Evolutionary conservation across 345 rosid genomes (phyloP).

Genomic region (Hevea brasiliensis): DNA sequence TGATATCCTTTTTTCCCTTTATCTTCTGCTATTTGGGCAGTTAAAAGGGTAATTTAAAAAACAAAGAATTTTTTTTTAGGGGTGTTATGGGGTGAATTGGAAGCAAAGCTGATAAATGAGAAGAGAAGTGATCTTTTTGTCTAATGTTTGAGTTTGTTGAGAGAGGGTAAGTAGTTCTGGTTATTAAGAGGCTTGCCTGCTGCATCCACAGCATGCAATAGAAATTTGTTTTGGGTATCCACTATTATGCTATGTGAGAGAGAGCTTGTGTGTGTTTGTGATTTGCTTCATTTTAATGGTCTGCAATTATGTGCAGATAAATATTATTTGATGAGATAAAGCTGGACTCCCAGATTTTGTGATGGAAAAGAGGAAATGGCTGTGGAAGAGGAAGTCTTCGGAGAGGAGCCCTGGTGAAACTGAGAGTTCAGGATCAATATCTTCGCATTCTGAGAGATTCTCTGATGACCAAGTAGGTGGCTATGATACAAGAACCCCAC

Average conservation of each 20-base stretch:
- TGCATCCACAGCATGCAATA: not conserved
- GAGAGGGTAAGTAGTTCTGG: slow-evolving; percentile 27
- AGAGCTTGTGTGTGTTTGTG: not conserved
- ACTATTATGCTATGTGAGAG: slow-evolving; percentile 9
- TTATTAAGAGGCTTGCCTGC: slow-evolving; percentile 18
- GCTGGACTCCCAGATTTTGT: slow-evolving; percentile 14
- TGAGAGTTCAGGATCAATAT: slow-evolving; percentile 67
- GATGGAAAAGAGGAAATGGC: slow-evolving; percentile 83
- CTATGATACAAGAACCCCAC: not conserved
- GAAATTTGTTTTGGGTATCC: slow-evolving; percentile 14
- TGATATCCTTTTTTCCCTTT: slow-evolving; percentile 7
- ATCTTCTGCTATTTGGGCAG: slow-evolving; percentile 16
- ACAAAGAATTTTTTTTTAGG: slow-evolving; percentile 30
- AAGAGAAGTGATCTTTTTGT: slow-evolving; percentile 33
- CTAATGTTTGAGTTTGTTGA: slow-evolving; percentile 21
- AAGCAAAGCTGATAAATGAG: slow-evolving; percentile 54
- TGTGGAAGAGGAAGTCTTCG: slow-evolving; percentile 68
- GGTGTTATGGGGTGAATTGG: slow-evolving; percentile 41
- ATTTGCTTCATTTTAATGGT: not conserved
- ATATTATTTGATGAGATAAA: slow-evolving; percentile 35
- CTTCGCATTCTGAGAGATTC: slow-evolving; percentile 68
- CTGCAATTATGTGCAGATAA: slow-evolving; percentile 42
- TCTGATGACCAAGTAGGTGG: slow-evolving; percentile 70
- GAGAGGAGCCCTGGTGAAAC: slow-evolving; percentile 76
- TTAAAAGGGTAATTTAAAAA: not conserved